phyloP scores from a whole-genome alignment of 116 monocot genomes.

The Trichopus zeylanicus region DNA sequence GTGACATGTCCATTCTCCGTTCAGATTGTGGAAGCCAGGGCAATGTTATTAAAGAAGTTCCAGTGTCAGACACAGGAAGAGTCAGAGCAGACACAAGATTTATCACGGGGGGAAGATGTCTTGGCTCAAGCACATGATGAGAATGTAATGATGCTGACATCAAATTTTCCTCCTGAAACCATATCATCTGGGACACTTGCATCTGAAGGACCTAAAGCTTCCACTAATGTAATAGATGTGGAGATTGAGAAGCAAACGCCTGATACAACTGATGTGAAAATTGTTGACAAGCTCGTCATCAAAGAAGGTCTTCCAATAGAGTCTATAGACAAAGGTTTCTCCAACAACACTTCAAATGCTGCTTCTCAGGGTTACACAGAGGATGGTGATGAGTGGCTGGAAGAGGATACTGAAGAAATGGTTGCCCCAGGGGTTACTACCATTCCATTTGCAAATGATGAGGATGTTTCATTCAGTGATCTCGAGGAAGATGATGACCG shows the following conservation, averaged over 20 bases:
- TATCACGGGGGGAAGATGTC: constrained; percentile 16
- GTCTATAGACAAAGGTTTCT: constrained; percentile 8
- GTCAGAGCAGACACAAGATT: constrained; percentile 9
- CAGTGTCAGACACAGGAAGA: constrained; percentile 35
- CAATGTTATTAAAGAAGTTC: constrained; percentile 40
- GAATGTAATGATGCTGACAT: too few relatives aligned
- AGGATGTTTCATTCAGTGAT: constrained; percentile 81
- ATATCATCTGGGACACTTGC: constrained; percentile 2
- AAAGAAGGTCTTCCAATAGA: constrained; percentile 39
- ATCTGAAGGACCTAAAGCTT: constrained; percentile 24
- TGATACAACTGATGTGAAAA: constrained; percentile 33
- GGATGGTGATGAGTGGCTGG: constrained; percentile 70
- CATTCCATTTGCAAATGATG: constrained; percentile 37
- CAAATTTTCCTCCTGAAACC: neutral
- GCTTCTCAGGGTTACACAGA: constrained; percentile 34
- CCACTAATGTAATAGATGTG: constrained; percentile 19
- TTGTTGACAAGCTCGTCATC: constrained; percentile 80
- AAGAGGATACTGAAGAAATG: constrained; percentile 31
- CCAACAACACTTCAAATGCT: constrained; percentile 13
- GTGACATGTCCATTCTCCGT: neutral
- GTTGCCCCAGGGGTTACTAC: constrained; percentile 12
- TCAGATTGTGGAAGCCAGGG: constrained; percentile 78
- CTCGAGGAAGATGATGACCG: constrained; percentile 51
- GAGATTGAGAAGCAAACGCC: constrained; percentile 72
- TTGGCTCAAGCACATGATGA: too few relatives aligned